Evolutionary conservation across 495 filamentous ascomycete species (phyloP).

Genomic region (Penicillium pancosmium): DNA sequence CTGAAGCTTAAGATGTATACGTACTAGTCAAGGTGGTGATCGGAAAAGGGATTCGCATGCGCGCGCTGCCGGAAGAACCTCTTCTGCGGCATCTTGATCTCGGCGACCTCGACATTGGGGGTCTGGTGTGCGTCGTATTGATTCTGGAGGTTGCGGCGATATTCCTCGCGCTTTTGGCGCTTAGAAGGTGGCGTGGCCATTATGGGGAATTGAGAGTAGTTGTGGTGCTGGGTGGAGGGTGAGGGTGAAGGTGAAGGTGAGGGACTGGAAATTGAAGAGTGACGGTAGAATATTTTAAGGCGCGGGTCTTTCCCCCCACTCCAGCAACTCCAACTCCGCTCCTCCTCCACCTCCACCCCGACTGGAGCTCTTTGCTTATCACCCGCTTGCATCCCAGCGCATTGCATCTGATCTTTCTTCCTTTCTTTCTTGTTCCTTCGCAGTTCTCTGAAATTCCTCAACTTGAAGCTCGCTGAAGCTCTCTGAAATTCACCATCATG

Average conservation of each 20-base stretch:
- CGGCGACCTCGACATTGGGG: constrained; percentile 23
- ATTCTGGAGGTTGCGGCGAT: constrained; percentile 51
- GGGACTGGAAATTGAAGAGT: too few relatives aligned
- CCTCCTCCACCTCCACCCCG: background rate
- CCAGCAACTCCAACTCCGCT: background rate
- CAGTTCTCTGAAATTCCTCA: background rate
- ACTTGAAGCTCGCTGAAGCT: background rate
- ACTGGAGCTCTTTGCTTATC: background rate
- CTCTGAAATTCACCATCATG: background rate
- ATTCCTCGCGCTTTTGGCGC: constrained; percentile 73
- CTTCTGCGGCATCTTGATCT: constrained; percentile 74
- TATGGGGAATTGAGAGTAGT: background rate
- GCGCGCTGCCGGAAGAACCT: constrained; percentile 95
- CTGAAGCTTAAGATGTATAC: constrained; percentile 21
- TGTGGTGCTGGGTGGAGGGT: constrained; percentile 1
- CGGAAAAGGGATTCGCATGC: constrained; percentile 96
- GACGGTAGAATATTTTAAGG: background rate
- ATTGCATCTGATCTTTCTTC: background rate
- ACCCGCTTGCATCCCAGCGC: background rate
- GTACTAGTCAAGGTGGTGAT: constrained; percentile 87
- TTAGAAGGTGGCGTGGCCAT: constrained; percentile 62
- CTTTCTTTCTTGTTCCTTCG: background rate
- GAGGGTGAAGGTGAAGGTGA: background rate
- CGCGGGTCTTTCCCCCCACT: background rate
- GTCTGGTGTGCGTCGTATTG: constrained; percentile 27